Percentiles rank a stretch among this genome's conserved stretches.
Conservation (phyloP, 768 basidiomycete species). For the Boletus tylopilopsis region DNA sequence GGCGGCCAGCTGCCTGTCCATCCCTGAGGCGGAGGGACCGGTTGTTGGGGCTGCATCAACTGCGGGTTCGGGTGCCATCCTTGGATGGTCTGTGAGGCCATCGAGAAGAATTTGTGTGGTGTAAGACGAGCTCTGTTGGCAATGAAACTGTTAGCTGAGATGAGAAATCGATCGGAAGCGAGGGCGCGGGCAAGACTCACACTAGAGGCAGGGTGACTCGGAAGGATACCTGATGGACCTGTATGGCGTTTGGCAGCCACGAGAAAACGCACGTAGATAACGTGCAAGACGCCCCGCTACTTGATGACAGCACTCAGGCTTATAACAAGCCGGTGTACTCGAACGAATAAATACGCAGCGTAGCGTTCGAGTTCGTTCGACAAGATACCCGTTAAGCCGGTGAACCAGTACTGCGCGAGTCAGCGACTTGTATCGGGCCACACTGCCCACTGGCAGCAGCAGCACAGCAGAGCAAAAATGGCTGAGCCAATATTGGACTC, state of each 20-base stretch:
- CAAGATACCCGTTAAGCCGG: slow-evolving; percentile 22
- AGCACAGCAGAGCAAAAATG: slow-evolving; percentile 20
- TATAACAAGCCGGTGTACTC: no score
- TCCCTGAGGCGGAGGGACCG: slow-evolving; percentile 25
- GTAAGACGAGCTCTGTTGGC: background rate
- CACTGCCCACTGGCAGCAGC: background rate
- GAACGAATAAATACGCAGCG: slow-evolving; percentile 13
- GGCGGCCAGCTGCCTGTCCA: slow-evolving; percentile 40
- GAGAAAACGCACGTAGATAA: no score
- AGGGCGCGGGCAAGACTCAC: background rate
- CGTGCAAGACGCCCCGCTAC: no score
- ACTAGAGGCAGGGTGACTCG: background rate
- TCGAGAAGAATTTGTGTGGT: background rate
- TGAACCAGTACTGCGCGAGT: background rate
- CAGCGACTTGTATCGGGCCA: background rate
- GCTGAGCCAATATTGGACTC: background rate
- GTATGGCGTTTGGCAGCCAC: no score
- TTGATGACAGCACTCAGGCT: no score
- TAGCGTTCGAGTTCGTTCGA: slow-evolving; percentile 3
- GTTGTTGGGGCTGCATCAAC: slow-evolving; percentile 28
- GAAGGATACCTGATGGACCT: no score
- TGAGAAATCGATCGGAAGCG: slow-evolving; percentile 9
- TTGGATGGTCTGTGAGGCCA: slow-evolving; percentile 24
- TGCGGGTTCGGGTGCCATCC: slow-evolving; percentile 34
- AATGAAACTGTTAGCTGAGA: background rate